A percentile compares a stretch with the other conserved stretches of the same genome.
These are phyloP conservation scores for Chlorociboria aeruginascens DNA, from an alignment of 495 filamentous ascomycete species.

Conservation along the genomic window DNA sequence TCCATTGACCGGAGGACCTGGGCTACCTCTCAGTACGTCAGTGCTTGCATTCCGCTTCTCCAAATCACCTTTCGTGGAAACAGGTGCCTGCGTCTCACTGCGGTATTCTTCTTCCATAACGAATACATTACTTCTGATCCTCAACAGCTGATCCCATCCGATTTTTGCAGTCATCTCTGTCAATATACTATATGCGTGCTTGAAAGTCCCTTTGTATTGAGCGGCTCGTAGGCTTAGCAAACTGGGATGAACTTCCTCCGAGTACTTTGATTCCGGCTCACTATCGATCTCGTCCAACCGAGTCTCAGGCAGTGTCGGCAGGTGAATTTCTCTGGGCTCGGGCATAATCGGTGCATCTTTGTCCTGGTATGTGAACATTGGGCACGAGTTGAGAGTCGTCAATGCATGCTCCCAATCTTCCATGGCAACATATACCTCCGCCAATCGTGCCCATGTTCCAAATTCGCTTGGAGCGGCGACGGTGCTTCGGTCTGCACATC, in stretches of 20 bases:
- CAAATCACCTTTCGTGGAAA: conserved; percentile 33
- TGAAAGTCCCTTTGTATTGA: conserved; percentile 83
- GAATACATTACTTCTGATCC: conserved; percentile 88
- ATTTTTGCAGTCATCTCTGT: conserved; percentile 93
- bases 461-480: conserved; percentile 94
- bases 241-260: conserved; percentile 78
- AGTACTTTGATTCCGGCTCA: conserved; percentile 67
- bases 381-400: conserved; percentile 94
- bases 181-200: conserved; percentile 85
- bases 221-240: conserved; percentile 80
- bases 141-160: conserved; percentile 92
- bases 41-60: conserved; percentile 62
- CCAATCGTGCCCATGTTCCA: conserved; percentile 88
- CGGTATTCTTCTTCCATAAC: conserved; percentile 99
- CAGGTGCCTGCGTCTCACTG: conserved; percentile 64
- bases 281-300: conserved; percentile 88
- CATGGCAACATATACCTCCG: conserved; percentile 80
- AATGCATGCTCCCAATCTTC: conserved; percentile 92
- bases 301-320: conserved; percentile 82
- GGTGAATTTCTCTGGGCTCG: conserved; percentile 70
- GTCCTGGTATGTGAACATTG: conserved; percentile 99
- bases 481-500: conserved; percentile 87
- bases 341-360: conserved; percentile 93
- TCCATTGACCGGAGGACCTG: conserved; percentile 51
- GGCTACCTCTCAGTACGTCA: conserved; percentile 54